Evolutionary conservation across 108 stramenopile species (phyloP), one percentile per base, ranked within the genome.

Genomic region (Epipyxis sp.): DNA sequence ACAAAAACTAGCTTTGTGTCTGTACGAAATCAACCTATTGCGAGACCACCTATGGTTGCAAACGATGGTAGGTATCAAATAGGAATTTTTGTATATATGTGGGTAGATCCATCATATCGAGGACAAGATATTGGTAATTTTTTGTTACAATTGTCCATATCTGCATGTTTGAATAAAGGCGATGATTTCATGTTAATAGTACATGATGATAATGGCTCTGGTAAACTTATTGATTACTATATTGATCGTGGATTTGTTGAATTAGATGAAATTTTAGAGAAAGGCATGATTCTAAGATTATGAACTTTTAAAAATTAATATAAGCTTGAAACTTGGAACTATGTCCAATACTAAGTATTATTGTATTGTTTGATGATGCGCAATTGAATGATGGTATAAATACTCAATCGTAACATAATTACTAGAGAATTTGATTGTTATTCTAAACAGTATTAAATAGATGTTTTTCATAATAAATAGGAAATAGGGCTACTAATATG

Each of bases 11-110:
- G 13, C 20, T 50, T 6, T 50, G 46, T 20, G 13, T 6, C 46
- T 50, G 46, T 50, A n/a, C n/a, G n/a, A n/a, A n/a, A n/a, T 50
- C 46, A 50, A 50, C 46, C 46, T 50, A 50, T 20, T 50, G 46
- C 46, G 6, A 50, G 46, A 50, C 46, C 46, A 50, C 6, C 46
- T 6, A 20, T 50, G 13, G 20, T 50, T 20, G 13, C 46, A 13
- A 50, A 13, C 46, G 46, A 50, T 20, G 46, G 46, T 20, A 50
- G 20, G 46, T 50, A 20, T 6, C 20, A 6, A 13, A 50, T 50
- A 13, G 46, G 46, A 13, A 6, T 50, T 6, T 50, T 50, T 50
- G 46, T 50, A 6, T 50, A 50, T 50, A 50, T 50, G 46, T 50
- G 46, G 46, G 46, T 50, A 20, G 20, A 20, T 50, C 46, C 46